A percentile compares a stretch with the other conserved stretches of the same genome.
Conservation (phyloP, 2,329 filamentous ascomycete genomes). For the Hypoxylon sp. region DNA sequence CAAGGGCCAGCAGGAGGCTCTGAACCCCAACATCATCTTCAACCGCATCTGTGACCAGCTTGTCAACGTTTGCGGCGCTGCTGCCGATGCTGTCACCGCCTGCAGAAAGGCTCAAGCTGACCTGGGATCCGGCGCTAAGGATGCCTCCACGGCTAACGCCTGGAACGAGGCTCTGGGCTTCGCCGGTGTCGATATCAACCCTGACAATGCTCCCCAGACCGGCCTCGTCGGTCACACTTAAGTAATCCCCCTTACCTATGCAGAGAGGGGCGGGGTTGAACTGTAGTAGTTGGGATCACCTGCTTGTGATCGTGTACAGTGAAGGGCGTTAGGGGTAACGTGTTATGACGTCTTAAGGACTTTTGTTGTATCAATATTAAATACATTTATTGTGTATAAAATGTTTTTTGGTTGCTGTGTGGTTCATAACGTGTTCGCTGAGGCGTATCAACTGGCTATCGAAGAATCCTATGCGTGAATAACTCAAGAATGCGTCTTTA, state of each 20-base stretch:
- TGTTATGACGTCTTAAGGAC: conserved; percentile 37
- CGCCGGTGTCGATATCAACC: conserved; percentile 57
- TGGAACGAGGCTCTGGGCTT: conserved; percentile 62
- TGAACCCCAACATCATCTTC: conserved; percentile 82
- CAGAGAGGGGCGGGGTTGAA: not conserved
- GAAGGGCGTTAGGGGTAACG: conserved; percentile 22
- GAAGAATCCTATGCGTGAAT: not conserved
- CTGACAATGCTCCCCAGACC: conserved; percentile 56
- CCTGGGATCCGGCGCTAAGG: conserved; percentile 54
- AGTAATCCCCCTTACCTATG: conserved; percentile 3
- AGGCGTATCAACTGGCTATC: not conserved
- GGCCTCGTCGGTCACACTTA: conserved; percentile 58
- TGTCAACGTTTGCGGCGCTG: conserved; percentile 75
- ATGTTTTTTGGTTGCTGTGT: no score
- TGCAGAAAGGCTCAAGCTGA: conserved; percentile 66
- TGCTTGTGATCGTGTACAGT: conserved; percentile 26
- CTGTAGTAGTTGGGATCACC: not conserved
- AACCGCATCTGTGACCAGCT: conserved; percentile 80
- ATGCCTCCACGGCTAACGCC: conserved; percentile 57
- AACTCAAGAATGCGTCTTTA: not conserved
- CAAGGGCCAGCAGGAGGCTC: conserved; percentile 74
- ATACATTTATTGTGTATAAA: conserved; percentile 24
- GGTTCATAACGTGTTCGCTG: no score
- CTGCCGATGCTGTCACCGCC: conserved; percentile 69
- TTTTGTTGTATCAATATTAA: conserved; percentile 34